Evolutionary conservation across 805 yeast species (phyloP), one percentile per base, ranked within the genome.

Genomic region (Kodamaea sagamina): DNA sequence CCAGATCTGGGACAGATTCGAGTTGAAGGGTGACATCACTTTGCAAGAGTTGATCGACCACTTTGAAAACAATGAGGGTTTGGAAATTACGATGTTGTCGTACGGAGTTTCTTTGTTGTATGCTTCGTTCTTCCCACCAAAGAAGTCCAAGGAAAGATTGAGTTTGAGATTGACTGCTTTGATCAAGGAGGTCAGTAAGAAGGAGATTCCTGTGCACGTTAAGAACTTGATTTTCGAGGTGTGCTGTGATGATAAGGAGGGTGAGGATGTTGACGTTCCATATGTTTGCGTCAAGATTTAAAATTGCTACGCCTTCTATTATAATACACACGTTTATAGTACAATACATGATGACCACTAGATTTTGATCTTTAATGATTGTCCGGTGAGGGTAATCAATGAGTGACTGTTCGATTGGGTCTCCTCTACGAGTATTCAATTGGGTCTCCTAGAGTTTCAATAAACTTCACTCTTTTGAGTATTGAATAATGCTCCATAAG

Each of bases 251-350:
- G 99, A 93, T 62, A 73, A 79, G 58, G 77, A 83, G 36, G 99
- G 92, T 26, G 98, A 93, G 61, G 99, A 93, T 62, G 97, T 89
- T 15, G 98, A 90, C 55, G 88, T 89, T 50, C 99, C 99, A 24
- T 89, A 80, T 61, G 78, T 90, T 48, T 81, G 86, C 44, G 78
- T 90, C 15, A 65, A 61, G 53, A 46, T 68, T 36, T 67, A 54
- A 47, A 25, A 29, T 15, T 29, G 34, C 15, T 15, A 29, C 17
- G 15, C 17, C 29, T 17, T 29, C 34, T 29, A 29, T 29, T 29
- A 29, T 29, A 29, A 29, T 29, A 29, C 34, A 29, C 34, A 29
- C 6, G 11, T 29, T 29, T 29, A 29, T 29, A 29, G 34, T 29
- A 29, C 34, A 29, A 29, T 29, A 29, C 24, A 38, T 15, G 37